Percentiles rank a stretch among this genome's conserved stretches.
Evolutionary conservation across 2,329 filamentous ascomycete species (phyloP).

Genomic region (Fusarium redolens): DNA sequence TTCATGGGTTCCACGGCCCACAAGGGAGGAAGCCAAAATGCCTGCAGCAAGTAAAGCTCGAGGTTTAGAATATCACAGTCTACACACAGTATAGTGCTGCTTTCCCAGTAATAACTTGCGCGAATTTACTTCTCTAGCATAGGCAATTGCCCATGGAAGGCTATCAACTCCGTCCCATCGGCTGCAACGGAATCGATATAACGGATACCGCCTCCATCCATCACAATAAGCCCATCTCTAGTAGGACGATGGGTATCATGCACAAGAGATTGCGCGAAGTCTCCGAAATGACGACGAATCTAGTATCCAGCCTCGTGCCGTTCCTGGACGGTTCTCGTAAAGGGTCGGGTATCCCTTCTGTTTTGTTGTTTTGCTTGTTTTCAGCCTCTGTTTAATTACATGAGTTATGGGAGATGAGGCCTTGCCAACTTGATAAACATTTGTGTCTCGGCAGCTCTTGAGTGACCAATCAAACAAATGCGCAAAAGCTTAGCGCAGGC

Average conservation of each 20-base stretch:
- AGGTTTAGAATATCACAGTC: slow-evolving; percentile 24
- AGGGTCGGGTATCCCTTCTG: not conserved
- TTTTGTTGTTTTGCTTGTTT: not conserved
- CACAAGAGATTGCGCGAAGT: slow-evolving; percentile 29
- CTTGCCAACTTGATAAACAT: slow-evolving; percentile 14
- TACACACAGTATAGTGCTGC: slow-evolving; percentile 8
- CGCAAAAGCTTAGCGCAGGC: slow-evolving; percentile 17
- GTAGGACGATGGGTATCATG: slow-evolving; percentile 11
- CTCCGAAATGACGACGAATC: slow-evolving; percentile 13
- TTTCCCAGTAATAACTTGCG: slow-evolving; percentile 22
- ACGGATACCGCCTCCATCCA: slow-evolving; percentile 2
- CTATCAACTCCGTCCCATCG: slow-evolving; percentile 5
- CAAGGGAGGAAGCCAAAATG: slow-evolving; percentile 13
- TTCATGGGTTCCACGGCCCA: slow-evolving; percentile 22
- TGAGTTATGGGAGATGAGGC: slow-evolving; percentile 20
- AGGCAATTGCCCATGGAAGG: not conserved
- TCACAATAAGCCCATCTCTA: slow-evolving; percentile 5
- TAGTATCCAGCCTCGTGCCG: slow-evolving; percentile 3
- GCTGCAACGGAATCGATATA: slow-evolving; percentile 14
- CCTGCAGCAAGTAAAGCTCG: slow-evolving; percentile 6
- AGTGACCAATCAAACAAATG: slow-evolving; percentile 17
- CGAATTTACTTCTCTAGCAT: slow-evolving; percentile 27
- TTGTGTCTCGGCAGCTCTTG: slow-evolving; percentile 10
- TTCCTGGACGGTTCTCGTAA: not conserved
- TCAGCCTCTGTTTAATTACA: slow-evolving; percentile 25